Evolutionary conservation across 129 eudicot species (phyloP), one percentile per base, ranked within the genome.

Genomic region (Lactuca saligna): DNA sequence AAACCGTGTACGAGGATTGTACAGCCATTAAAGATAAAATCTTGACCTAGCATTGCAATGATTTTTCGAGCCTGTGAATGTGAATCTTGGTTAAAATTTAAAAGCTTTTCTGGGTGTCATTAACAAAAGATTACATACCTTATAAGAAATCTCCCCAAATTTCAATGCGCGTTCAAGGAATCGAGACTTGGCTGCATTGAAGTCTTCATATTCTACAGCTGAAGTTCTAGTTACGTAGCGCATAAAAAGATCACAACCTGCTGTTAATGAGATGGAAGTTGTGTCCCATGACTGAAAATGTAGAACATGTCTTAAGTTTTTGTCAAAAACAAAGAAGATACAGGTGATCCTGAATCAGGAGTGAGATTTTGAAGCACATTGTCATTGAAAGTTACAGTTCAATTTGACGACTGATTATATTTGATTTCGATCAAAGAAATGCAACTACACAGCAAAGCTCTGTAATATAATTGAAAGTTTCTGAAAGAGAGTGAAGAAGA

Each of bases 171-270:
- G 97, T 79, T 93, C 98, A 72, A 89, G 88, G 49, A 93, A 88
- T 63, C 98, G 95, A 50, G 96, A 85, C 81, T 84, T 93, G 10
- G 98, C 97, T 39, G 97, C 85, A 79, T 74, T 80, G 70, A 93
- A 93, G 76, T 89, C 95, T 75, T 93, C 98, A 42, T 89, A 85
- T 70, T 93, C 97, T 56, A 89, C 72, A 42, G 98, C 97, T 55
- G 98, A 84, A 61, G 98, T 93, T 83, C 97, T 87, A 58, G 97
- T 93, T 31, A 93, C 91, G 76, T 89, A 93, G 54, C 98, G 97
- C 97, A 93, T 87, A 86, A 93, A 93, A 48, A 93, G 91, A 82
- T 93, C 97, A 83, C 98, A 93, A 12, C 92, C 98, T 70, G 98
- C 98, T 25, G 98, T 89, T 85, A 93, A 80, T 14, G 98, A 93